These are phyloP conservation scores for Draba incana DNA, from an alignment of 345 rosid species.

Conservation along the genomic window DNA sequence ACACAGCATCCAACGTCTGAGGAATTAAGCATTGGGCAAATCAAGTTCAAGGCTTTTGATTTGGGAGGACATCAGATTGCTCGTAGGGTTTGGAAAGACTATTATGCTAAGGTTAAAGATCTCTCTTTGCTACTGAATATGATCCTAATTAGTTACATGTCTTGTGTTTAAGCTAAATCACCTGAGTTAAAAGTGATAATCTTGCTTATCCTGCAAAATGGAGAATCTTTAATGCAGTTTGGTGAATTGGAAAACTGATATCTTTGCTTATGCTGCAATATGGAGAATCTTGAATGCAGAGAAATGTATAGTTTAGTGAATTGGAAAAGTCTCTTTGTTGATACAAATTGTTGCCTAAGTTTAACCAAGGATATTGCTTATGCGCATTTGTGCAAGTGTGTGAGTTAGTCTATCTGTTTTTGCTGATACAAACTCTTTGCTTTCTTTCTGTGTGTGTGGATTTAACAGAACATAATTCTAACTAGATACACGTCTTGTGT, in stretches of 20 bases:
- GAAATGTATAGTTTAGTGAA: not conserved
- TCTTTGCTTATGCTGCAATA: too few relatives aligned
- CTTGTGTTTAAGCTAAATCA: too few relatives aligned
- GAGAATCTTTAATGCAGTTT: not conserved
- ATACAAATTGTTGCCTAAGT: not conserved
- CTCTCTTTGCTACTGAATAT: not conserved
- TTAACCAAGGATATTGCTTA: not conserved
- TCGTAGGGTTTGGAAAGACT: slow-evolving; percentile 85
- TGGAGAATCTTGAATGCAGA: not conserved
- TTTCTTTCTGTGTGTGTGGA: too few relatives aligned
- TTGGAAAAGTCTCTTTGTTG: not conserved
- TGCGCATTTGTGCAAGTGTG: too few relatives aligned
- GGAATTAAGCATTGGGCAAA: slow-evolving; percentile 77
- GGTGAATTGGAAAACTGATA: not conserved
- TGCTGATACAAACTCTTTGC: too few relatives aligned
- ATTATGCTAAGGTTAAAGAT: slow-evolving; percentile 65
- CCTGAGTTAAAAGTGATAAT: not conserved
- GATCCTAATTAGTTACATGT: not conserved
- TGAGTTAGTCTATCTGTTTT: too few relatives aligned
- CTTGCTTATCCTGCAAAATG: not conserved
- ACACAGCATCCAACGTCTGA: slow-evolving; percentile 82
- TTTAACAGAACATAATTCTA: too few relatives aligned
- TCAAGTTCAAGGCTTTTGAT: slow-evolving; percentile 85
- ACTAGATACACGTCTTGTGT: too few relatives aligned
- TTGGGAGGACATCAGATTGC: slow-evolving; percentile 92